Base-by-base conservation (phyloP, 768 basidiomycete genomes). In the Scleroderma bovista region DNA sequence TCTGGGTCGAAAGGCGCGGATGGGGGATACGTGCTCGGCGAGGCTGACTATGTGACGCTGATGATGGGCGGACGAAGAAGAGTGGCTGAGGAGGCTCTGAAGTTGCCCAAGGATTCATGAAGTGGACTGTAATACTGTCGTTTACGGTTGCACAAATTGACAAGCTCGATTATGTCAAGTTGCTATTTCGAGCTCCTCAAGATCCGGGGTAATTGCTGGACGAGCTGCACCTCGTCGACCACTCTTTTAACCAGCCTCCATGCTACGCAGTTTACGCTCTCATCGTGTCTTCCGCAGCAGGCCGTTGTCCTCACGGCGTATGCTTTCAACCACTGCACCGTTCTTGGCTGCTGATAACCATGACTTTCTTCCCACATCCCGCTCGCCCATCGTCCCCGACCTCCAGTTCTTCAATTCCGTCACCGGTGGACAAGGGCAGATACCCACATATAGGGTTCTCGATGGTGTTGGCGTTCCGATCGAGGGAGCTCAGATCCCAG, bases 401-500 rank as follows among this genome's bases (percentile, higher is more conserved):
- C 78, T 89, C 33, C 69, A 81, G 44, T 93, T 91, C 73, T 85
- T 92, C 73, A 91, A 91, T 66, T 79, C 88, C 1, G 80, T 92
- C 24, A 78, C 78, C 32, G 72, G 72, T 9, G 77, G 75, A 37
- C 73, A 75, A 13, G 72, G 74, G 19, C 78, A 77, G 57, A 92
- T 95, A 57, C 90, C 93, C 3, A 89, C 92, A 4, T 95, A 84
- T 69, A 77, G 93, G 44, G 77, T 96, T 1, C 69, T 97, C 26
- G 93, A 93, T 67, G 85, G 90, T 24, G 71, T 79, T 46, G 94
- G 93, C 3, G 68, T 79, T 55, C 78, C 80, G 6, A 68, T 93
- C 16, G 78, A 88, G 6, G 88, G 83, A 0, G 90, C 86, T 3
- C 74, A 81, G 52, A 61, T 87, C 15, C 90, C 91, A 54, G 81